Conservation (phyloP, 208 protist genomes). For the Angomonas desouzai region DNA sequence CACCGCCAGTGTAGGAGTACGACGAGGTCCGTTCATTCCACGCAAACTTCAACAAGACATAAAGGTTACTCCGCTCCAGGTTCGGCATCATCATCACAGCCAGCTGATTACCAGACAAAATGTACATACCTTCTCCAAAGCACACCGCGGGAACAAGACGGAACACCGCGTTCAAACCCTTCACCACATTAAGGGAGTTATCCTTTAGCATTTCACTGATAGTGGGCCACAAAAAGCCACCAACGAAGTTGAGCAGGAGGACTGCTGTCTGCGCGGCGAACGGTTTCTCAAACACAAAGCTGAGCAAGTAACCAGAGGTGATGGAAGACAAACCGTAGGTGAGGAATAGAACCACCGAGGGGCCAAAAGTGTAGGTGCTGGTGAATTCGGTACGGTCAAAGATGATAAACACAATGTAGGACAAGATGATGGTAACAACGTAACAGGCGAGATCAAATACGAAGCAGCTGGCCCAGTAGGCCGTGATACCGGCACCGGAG, state of each 20-base stretch:
- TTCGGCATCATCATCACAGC: slow-evolving; percentile 42
- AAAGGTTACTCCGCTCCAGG: slow-evolving; percentile 31
- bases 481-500: slow-evolving; percentile 51
- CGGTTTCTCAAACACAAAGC: slow-evolving; percentile 76
- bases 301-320: slow-evolving; percentile 66
- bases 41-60: slow-evolving; percentile 28
- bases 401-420: slow-evolving; percentile 62
- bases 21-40: slow-evolving; percentile 11
- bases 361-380: slow-evolving; percentile 35
- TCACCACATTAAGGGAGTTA: slow-evolving; percentile 37
- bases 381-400: slow-evolving; percentile 73
- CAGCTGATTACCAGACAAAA: slow-evolving; percentile 47
- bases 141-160: slow-evolving; percentile 65
- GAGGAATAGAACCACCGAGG: slow-evolving; percentile 62
- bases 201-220: slow-evolving; percentile 58
- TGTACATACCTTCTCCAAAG: slow-evolving; percentile 75
- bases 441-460: slow-evolving; percentile 69
- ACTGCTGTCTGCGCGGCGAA: slow-evolving; percentile 72
- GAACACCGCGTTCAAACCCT: slow-evolving; percentile 43
- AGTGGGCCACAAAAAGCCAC: slow-evolving; percentile 79
- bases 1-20: slow-evolving; percentile 40
- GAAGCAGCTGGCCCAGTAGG: slow-evolving; percentile 82
- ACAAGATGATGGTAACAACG: slow-evolving; percentile 50
- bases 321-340: slow-evolving; percentile 68
- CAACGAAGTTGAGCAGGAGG: slow-evolving; percentile 77